These are phyloP conservation scores for Axilococcus clingmanii DNA, from an alignment of 139 green algal species.

Conservation along the genomic window DNA sequence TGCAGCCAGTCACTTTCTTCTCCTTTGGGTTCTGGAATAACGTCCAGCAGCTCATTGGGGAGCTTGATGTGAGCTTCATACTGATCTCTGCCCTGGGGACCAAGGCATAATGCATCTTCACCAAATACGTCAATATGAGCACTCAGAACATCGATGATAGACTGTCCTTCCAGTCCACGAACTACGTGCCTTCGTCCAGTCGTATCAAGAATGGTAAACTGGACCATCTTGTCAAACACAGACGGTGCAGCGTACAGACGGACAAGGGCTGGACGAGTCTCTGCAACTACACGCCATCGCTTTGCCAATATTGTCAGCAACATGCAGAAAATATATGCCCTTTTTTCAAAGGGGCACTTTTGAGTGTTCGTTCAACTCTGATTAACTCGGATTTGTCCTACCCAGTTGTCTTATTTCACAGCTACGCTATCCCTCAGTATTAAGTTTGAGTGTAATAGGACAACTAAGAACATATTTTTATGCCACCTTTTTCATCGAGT, in stretches of 20 bases:
- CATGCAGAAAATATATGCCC: no score
- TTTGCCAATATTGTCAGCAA: no score
- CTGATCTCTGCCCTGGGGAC: slow-evolving; percentile 2
- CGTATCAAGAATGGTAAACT: slow-evolving; percentile 6
- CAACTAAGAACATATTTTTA: no score
- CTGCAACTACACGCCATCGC: no score
- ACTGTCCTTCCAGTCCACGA: slow-evolving; percentile 2
- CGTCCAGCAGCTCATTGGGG: slow-evolving; percentile 9
- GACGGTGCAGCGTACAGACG: slow-evolving; percentile 3
- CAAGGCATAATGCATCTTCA: not conserved
- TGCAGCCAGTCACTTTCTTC: slow-evolving; percentile 1
- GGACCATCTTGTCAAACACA: slow-evolving; percentile 1
- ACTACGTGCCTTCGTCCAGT: slow-evolving; percentile 1
- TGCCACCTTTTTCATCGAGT: no score
- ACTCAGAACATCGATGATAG: not conserved
- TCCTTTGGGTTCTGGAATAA: not conserved
- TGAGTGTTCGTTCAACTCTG: no score
- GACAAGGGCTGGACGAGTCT: no score
- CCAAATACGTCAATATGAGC: slow-evolving; percentile 1
- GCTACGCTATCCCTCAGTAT: no score
- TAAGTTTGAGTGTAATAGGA: no score
- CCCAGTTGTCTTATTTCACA: no score
- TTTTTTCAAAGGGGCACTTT: no score
- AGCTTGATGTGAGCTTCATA: slow-evolving; percentile 10
- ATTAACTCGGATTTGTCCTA: no score